These are phyloP conservation scores for Phoma sp. DNA, from an alignment of 2,329 filamentous ascomycete species.

Conservation along the genomic window DNA sequence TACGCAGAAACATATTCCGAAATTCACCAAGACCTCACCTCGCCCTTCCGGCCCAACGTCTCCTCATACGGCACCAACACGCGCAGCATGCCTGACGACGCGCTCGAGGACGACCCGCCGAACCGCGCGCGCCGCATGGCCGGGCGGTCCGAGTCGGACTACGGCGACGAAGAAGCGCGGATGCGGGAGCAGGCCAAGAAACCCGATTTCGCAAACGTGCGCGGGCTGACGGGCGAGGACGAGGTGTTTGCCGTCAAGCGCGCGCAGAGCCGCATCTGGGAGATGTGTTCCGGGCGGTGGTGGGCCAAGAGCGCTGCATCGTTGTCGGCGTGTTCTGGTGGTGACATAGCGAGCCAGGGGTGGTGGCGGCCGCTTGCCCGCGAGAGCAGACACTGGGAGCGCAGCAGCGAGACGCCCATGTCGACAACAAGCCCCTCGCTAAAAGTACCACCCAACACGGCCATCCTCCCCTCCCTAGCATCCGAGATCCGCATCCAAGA, in stretches of 20 bases:
- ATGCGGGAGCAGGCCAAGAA: background rate
- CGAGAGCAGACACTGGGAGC: conserved; percentile 73
- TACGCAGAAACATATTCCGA: conserved; percentile 73
- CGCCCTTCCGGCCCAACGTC: conserved; percentile 80
- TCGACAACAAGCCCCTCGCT: background rate
- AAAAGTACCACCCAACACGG: conserved; percentile 1
- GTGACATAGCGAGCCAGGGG: conserved; percentile 13
- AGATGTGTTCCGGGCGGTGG: conserved; percentile 77
- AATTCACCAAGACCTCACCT: conserved; percentile 78
- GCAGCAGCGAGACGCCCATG: background rate
- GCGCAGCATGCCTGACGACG: conserved; percentile 50
- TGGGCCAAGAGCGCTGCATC: conserved; percentile 57
- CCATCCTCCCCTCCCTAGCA: background rate
- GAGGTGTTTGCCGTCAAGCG: conserved; percentile 82
- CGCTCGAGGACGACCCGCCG: conserved; percentile 59
- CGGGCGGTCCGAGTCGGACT: background rate
- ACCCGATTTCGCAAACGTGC: conserved; percentile 70
- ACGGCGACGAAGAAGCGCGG: conserved; percentile 9
- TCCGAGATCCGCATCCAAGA: too few species aligned
- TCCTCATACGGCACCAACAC: conserved; percentile 62
- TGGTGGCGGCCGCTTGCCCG: conserved; percentile 74
- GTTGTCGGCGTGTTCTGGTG: conserved; percentile 46
- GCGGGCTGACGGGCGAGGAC: conserved; percentile 78
- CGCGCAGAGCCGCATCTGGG: conserved; percentile 79
- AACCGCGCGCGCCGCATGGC: conserved; percentile 45